A percentile compares a stretch with the other conserved stretches of the same genome.
Evolutionary conservation across 2,329 filamentous ascomycete species (phyloP).

Genomic region (Beauveria sp.): DNA sequence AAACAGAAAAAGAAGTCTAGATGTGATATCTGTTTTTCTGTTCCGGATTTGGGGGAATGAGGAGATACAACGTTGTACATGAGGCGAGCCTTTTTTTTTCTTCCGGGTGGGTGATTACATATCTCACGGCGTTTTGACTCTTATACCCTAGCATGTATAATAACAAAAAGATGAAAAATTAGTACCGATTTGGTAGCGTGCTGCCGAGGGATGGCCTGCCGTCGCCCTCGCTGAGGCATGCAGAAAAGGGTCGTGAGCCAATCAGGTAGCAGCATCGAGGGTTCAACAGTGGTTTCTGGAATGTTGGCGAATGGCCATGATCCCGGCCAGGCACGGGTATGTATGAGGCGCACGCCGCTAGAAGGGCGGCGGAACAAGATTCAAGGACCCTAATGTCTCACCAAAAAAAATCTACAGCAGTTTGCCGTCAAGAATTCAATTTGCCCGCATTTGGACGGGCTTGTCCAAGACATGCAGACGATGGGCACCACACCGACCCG

Average conservation of each 20-base stretch:
- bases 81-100: not conserved
- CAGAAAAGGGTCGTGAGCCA: slow-evolving; percentile 2
- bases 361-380: too few species aligned
- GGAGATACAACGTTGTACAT: not conserved
- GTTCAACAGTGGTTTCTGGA: slow-evolving; percentile 1
- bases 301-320: not conserved
- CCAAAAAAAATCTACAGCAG: too few species aligned
- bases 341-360: not conserved
- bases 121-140: not conserved
- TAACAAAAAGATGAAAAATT: not conserved
- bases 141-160: slow-evolving; percentile 5
- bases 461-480: too few species aligned
- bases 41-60: not conserved
- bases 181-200: not conserved
- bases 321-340: slow-evolving; percentile 1
- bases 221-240: slow-evolving; percentile 7
- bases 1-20: not conserved
- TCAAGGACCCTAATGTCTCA: too few species aligned
- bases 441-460: too few species aligned
- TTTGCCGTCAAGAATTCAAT: too few species aligned
- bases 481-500: too few species aligned
- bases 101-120: not conserved
- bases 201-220: not conserved
- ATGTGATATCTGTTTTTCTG: not conserved
- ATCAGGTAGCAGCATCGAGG: slow-evolving; percentile 1